Evolutionary conservation across 108 stramenopile genomes (phyloP).

Genomic region (Skeletonema marinoi): DNA sequence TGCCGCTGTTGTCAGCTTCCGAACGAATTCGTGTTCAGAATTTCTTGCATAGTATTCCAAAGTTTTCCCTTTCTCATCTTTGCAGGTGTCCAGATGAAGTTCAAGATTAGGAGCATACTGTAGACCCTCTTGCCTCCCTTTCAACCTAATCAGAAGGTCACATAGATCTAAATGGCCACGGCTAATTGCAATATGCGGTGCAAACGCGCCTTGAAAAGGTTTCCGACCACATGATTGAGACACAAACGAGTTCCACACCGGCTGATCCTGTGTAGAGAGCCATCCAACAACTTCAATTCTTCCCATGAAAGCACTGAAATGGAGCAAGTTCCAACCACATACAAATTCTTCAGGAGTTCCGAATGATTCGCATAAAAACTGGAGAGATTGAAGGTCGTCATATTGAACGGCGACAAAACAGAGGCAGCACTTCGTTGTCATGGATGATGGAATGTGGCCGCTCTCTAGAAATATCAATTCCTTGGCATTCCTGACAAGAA

Average conservation of each 20-base stretch:
- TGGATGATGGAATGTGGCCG: not conserved
- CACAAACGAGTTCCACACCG: not conserved
- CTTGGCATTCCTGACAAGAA: not conserved
- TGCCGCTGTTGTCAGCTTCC: too few relatives aligned
- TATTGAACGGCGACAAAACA: conserved; percentile 16
- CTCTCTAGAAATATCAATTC: not conserved
- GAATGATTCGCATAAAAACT: conserved; percentile 6
- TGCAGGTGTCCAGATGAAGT: too few relatives aligned
- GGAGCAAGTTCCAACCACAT: conserved; percentile 4
- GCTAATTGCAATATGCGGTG: conserved; percentile 11
- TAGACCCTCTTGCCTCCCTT: not conserved
- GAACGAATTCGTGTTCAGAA: too few relatives aligned
- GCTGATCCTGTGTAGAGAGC: not conserved
- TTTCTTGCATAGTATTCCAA: too few relatives aligned
- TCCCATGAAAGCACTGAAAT: not conserved
- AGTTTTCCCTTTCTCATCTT: too few relatives aligned
- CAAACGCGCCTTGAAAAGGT: conserved; percentile 2
- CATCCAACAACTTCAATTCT: conserved; percentile 10
- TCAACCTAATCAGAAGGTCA: not conserved
- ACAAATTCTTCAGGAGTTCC: not conserved
- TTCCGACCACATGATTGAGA: not conserved
- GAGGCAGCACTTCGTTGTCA: not conserved
- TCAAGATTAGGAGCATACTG: too few relatives aligned
- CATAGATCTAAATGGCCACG: not conserved
- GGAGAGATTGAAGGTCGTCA: conserved; percentile 9